Percentiles rank a stretch among this genome's conserved stretches.
phyloP scores from a whole-genome alignment of 2,329 filamentous ascomycete genomes.

The Clarireedia homoeocarpa region DNA sequence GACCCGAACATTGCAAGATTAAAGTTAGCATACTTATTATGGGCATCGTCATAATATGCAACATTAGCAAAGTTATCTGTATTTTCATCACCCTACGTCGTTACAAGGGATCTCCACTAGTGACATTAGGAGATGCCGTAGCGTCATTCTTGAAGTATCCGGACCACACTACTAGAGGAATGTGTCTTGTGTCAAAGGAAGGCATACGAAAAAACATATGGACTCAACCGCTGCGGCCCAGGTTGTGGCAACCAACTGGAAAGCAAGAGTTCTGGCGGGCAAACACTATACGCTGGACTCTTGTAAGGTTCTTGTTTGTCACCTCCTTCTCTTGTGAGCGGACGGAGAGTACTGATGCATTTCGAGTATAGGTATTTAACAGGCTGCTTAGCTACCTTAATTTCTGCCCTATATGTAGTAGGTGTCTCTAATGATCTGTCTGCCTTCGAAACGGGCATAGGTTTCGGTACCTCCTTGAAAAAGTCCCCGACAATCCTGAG shows the following conservation, averaged over 20 bases:
- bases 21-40: conserved; percentile 16
- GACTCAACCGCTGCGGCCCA: conserved; percentile 9
- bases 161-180: conserved; percentile 11
- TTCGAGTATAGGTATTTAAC: no score
- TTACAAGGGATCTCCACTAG: conserved; percentile 17
- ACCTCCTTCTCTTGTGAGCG: neutral
- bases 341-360: no score
- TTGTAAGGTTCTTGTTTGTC: neutral
- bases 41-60: conserved; percentile 15
- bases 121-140: conserved; percentile 30
- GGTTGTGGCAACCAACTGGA: conserved; percentile 5
- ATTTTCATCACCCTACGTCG: conserved; percentile 13
- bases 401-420: no score
- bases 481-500: neutral
- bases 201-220: conserved; percentile 15
- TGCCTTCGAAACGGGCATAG: neutral
- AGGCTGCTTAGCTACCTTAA: no score
- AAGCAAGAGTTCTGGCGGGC: neutral
- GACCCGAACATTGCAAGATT: conserved; percentile 14
- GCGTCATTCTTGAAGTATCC: conserved; percentile 27
- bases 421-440: neutral
- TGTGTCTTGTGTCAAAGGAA: conserved; percentile 16
- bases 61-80: conserved; percentile 22
- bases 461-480: neutral
- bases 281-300: neutral